A percentile compares a stretch with the other conserved stretches of the same genome.
Evolutionary conservation across 139 green algal genomes (phyloP).

Genomic region (Auxenochlorella pyrenoidosa): DNA sequence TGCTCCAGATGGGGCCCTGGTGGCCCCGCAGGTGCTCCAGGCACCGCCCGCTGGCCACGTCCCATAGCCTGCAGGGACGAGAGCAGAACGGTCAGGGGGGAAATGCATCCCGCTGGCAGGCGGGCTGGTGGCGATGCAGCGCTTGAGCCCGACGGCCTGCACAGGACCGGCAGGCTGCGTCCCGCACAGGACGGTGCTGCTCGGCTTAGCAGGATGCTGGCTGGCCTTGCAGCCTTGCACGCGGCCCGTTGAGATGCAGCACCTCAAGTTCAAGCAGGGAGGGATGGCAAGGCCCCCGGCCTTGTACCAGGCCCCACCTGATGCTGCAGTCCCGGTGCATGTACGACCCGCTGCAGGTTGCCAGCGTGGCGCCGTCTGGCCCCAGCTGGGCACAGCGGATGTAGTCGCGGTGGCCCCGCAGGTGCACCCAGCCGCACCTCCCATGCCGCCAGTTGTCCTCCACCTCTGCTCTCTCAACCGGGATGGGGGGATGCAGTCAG

Average conservation of each 20-base stretch:
- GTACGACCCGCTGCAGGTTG: slow-evolving; percentile 23
- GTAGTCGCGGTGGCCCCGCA: slow-evolving; percentile 21
- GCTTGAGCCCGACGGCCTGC: not conserved
- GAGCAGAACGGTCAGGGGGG: not conserved
- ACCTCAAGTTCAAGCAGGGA: not conserved
- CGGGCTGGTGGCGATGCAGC: not conserved
- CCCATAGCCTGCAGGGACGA: slow-evolving; percentile 5
- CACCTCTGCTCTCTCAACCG: not conserved
- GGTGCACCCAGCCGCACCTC: not conserved
- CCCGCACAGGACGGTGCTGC: too few species aligned
- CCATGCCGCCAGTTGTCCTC: slow-evolving; percentile 9
- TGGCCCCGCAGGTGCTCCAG: slow-evolving; percentile 20
- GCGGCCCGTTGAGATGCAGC: too few species aligned
- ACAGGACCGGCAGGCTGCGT: not conserved
- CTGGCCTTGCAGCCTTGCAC: too few species aligned
- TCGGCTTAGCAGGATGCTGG: too few species aligned
- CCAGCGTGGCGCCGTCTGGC: not conserved
- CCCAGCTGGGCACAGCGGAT: slow-evolving; percentile 17
- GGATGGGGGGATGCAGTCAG: not conserved
- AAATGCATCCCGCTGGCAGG: not conserved
- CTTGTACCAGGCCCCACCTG: not conserved
- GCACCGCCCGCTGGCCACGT: not conserved
- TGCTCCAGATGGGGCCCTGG: slow-evolving; percentile 28
- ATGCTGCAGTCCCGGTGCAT: slow-evolving; percentile 33
- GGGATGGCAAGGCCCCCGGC: too few species aligned